phyloP scores from a whole-genome alignment of 2,329 filamentous ascomycete genomes.

The Alternaria solani region DNA sequence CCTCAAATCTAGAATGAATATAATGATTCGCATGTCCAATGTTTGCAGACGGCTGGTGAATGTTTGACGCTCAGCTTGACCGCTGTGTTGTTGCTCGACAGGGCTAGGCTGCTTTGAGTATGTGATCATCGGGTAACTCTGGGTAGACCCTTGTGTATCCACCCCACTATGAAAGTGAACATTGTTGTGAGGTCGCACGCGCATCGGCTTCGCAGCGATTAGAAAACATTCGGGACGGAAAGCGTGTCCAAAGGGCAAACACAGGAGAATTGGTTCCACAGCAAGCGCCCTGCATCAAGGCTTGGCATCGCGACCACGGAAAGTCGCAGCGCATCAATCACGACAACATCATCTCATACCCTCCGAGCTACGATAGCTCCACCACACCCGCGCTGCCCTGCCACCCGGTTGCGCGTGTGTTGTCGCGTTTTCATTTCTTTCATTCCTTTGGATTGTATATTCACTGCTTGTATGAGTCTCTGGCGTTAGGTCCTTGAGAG shows the following conservation, averaged over 20 bases:
- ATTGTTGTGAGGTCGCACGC: neutral
- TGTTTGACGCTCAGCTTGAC: conserved; percentile 2
- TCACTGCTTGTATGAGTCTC: conserved; percentile 48
- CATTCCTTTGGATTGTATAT: conserved; percentile 50
- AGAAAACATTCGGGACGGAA: neutral
- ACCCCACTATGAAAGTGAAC: conserved; percentile 13
- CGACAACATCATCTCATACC: conserved; percentile 24
- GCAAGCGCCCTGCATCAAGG: conserved; percentile 24
- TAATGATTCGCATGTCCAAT: conserved; percentile 25
- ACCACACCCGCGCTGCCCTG: conserved; percentile 31
- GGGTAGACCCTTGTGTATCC: conserved; percentile 9
- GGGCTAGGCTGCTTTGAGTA: conserved; percentile 13
- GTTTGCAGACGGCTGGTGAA: neutral
- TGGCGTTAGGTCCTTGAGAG: conserved; percentile 43
- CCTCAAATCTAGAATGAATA: conserved; percentile 35
- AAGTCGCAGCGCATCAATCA: conserved; percentile 24
- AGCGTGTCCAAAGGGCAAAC: neutral
- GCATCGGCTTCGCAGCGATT: neutral
- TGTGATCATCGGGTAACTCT: conserved; percentile 4
- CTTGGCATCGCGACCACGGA: conserved; percentile 25
- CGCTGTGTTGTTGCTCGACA: conserved; percentile 4
- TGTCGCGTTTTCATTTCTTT: conserved; percentile 46
- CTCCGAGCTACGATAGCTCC: conserved; percentile 25
- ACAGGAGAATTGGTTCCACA: conserved; percentile 14
- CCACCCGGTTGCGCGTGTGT: conserved; percentile 34